Percentiles rank a stretch among this genome's conserved stretches.
phyloP scores from a whole-genome alignment of 345 rosid species.

The Erodium maritimum region DNA sequence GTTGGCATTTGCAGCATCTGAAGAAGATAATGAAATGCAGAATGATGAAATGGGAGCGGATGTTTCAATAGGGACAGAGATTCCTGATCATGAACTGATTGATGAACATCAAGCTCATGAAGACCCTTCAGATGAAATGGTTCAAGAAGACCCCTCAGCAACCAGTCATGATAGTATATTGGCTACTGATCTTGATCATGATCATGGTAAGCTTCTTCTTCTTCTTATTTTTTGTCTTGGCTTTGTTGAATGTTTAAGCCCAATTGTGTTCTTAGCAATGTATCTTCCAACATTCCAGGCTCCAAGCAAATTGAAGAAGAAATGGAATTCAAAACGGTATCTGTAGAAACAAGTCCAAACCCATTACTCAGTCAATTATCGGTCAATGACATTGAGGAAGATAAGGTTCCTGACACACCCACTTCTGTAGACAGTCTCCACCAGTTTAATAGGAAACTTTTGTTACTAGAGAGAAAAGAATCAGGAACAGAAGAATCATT shows the following conservation, averaged over 20 bases:
- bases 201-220: slow-evolving; percentile 26
- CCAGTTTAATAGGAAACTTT: slow-evolving; percentile 41
- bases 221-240: too few relatives aligned
- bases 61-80: slow-evolving; percentile 74
- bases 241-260: too few relatives aligned
- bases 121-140: slow-evolving; percentile 11
- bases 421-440: slow-evolving; percentile 40
- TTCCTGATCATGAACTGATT: slow-evolving; percentile 54
- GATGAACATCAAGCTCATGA: slow-evolving; percentile 34
- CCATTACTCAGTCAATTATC: too few relatives aligned
- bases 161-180: slow-evolving; percentile 14
- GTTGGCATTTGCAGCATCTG: slow-evolving; percentile 21
- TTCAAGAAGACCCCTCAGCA: slow-evolving; percentile 17
- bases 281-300: slow-evolving; percentile 10
- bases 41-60: slow-evolving; percentile 57
- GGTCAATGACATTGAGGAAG: slow-evolving; percentile 45
- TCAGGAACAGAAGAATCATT: slow-evolving; percentile 34
- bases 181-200: slow-evolving; percentile 10
- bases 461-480: slow-evolving; percentile 43
- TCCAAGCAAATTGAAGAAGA: slow-evolving; percentile 23
- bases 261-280: too few relatives aligned
- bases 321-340: slow-evolving; percentile 23
- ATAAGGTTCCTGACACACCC: slow-evolving; percentile 55
- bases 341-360: too few relatives aligned
- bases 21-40: slow-evolving; percentile 20